Conservation (phyloP, 1,139 yeast species). For the Komagataea norvegica region DNA sequence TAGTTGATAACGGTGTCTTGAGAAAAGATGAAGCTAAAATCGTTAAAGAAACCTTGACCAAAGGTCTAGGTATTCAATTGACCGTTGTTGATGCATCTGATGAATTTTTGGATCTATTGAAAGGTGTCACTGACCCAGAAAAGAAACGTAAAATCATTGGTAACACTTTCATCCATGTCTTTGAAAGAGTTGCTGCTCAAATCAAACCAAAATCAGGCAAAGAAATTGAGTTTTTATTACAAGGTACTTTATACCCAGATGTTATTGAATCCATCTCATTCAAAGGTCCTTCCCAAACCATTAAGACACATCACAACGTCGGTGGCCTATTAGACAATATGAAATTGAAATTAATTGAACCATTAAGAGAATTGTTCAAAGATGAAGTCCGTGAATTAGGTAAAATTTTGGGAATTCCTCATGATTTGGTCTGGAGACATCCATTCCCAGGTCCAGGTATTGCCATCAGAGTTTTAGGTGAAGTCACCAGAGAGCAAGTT, state of each 20-base stretch:
- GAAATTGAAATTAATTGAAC: slow-evolving; percentile 98
- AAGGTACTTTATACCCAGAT: slow-evolving; percentile 98
- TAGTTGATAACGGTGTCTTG: slow-evolving; percentile 97
- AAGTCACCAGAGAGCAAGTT: slow-evolving; percentile 88
- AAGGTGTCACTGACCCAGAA: slow-evolving; percentile 97
- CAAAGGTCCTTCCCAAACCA: slow-evolving; percentile 99
- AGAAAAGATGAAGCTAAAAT: slow-evolving; percentile 86
- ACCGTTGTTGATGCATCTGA: slow-evolving; percentile 94
- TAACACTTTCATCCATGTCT: slow-evolving; percentile 93
- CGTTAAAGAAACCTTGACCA: slow-evolving; percentile 85
- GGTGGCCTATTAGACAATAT: slow-evolving; percentile 97
- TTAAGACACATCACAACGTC: slow-evolving; percentile 98
- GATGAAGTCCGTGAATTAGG: slow-evolving; percentile 98
- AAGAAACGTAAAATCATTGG: slow-evolving; percentile 99
- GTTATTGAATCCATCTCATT: slow-evolving; percentile 97
- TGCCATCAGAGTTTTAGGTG: slow-evolving; percentile 96
- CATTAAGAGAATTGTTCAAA: slow-evolving; percentile 95
- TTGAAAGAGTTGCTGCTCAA: slow-evolving; percentile 92
- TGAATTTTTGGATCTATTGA: slow-evolving; percentile 76
- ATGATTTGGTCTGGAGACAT: slow-evolving; percentile 98
- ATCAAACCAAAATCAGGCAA: slow-evolving; percentile 87
- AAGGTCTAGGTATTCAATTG: slow-evolving; percentile 90
- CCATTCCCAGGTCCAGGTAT: slow-evolving; percentile 99
- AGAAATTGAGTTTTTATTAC: slow-evolving; percentile 88
- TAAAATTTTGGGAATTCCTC: slow-evolving; percentile 90